Evolutionary conservation across 805 yeast genomes (phyloP).

Genomic region (Candida piceae): DNA sequence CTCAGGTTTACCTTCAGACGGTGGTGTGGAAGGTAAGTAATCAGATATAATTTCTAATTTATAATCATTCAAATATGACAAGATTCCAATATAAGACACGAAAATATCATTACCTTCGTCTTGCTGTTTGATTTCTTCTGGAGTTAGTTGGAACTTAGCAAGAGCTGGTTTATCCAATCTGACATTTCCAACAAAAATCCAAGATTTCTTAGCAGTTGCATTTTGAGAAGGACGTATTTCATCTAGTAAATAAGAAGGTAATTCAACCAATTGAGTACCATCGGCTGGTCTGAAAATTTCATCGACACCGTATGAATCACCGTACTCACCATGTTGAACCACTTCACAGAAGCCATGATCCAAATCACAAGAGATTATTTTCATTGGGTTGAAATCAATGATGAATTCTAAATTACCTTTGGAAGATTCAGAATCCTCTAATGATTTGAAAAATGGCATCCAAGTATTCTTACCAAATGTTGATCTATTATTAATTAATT

Average conservation of each 20-base stretch:
- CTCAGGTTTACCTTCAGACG: no score
- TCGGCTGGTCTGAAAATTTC: neutral
- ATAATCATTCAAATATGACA: no score
- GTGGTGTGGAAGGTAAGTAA: neutral
- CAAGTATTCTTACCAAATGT: neutral
- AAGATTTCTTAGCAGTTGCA: neutral
- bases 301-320: neutral
- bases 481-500: neutral
- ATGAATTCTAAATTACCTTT: neutral
- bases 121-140: no score
- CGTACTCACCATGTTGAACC: neutral
- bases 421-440: neutral
- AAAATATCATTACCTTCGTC: no score
- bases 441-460: neutral
- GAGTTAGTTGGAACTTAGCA: no score
- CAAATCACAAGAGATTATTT: neutral
- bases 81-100: neutral
- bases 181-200: neutral
- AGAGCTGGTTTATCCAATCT: neutral
- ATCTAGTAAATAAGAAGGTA: neutral
- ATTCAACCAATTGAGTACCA: neutral
- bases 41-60: neutral
- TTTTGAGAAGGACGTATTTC: neutral
- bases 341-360: conserved; percentile 1
- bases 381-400: neutral